Base-by-base conservation (phyloP, 192 early-diverging fungal species). In the Gigaspora rosea region DNA sequence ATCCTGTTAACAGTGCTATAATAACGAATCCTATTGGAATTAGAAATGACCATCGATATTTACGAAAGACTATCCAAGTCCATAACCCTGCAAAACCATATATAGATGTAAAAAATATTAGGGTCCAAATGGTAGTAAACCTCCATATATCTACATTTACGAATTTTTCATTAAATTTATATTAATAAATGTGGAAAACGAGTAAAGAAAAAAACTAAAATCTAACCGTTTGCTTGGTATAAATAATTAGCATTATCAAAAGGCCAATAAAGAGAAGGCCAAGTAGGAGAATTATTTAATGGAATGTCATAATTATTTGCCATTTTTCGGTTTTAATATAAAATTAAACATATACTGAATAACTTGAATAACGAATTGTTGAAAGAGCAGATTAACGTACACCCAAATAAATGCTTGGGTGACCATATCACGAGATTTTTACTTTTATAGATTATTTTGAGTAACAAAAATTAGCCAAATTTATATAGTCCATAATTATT, bases 41-140 rank as follows among this genome's bases (percentile, higher is more conserved):
- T 8, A 85, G 56, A 52, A 80, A 83, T 35, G 75, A 79, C 78
- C 82, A 74, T 49, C 75, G 81, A 61, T 77, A 81, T 65, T 87
- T 76, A 20, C 77, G 72, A 82, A 87, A 89, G 36, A 87, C 86
- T 6, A 82, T 33, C 70, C 82, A 89, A 36, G 85, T 85, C 85
- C 86, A 87, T 13, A 84, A 56, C 48, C 86, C 91, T 27, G 91
- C 91, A 50, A 87, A 64, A 72, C 87, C 80, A 82, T 91, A 92
- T 50, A 91, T 83, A 7, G 78, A 64, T 20, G 84, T 73, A 73
- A 85, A 88, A 47, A 90, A 85, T 65, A 92, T 83, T 47, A 90
- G 48, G 8, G 89, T 88, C 91, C 91, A 92, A 16, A 88, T 69
- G 4, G 88, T 75, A 8, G 90, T 90, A 67, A 85, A 91, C 0